phyloP scores from a whole-genome alignment of 2,329 filamentous ascomycete species.

The Uncinocarpus reesii region DNA sequence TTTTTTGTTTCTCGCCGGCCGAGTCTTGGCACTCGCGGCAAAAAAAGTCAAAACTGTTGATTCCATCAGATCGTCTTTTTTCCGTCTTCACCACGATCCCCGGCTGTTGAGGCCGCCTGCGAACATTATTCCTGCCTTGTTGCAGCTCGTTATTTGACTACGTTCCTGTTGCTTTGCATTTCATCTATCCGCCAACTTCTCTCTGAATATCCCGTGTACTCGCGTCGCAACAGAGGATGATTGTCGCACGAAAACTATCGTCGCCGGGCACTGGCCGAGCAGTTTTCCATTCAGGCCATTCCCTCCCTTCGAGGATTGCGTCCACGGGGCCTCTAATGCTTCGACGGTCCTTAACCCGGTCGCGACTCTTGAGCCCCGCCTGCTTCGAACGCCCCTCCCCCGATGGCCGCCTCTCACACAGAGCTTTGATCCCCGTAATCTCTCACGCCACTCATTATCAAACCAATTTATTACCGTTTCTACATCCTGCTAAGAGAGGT shows the following conservation, averaged over 20 bases:
- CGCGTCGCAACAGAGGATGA: constrained; percentile 27
- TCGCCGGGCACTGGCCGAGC: constrained; percentile 30
- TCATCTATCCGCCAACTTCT: no score
- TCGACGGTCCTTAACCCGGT: constrained; percentile 29
- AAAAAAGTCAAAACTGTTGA: constrained; percentile 23
- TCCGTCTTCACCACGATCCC: background rate
- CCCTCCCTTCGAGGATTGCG: constrained; percentile 25
- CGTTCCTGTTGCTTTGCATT: background rate
- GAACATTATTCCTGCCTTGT: background rate
- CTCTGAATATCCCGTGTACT: no score
- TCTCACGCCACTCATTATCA: constrained; percentile 28
- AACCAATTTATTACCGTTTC: constrained; percentile 23
- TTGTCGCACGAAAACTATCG: constrained; percentile 28
- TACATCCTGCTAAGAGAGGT: constrained; percentile 29
- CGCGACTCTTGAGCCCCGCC: constrained; percentile 24
- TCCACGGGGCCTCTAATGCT: constrained; percentile 24
- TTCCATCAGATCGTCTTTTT: constrained; percentile 12
- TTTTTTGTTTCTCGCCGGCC: constrained; percentile 24
- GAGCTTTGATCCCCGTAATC: constrained; percentile 28
- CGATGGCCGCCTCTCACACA: constrained; percentile 18
- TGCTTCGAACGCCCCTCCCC: constrained; percentile 26
- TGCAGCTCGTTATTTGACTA: background rate
- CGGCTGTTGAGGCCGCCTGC: constrained; percentile 5
- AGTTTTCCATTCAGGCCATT: constrained; percentile 29
- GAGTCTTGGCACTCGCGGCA: constrained; percentile 23